Evolutionary conservation across 2,329 filamentous ascomycete species (phyloP).

Genomic region (Fusarium clavum): DNA sequence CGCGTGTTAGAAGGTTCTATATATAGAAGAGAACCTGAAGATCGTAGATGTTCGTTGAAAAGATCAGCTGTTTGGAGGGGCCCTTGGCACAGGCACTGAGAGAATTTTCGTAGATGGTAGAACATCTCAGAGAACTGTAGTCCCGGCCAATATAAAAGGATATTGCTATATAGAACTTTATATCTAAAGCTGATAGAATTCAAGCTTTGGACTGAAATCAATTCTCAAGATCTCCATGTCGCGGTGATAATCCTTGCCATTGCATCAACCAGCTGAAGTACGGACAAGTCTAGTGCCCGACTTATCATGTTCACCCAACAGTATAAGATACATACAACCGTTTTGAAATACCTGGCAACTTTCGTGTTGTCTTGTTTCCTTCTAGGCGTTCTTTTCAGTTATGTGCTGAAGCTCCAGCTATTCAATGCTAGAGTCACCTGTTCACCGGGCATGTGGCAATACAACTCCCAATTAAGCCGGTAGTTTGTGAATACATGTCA

Average conservation of each 20-base stretch:
- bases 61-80: background rate
- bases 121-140: background rate
- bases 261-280: background rate
- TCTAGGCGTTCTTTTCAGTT: no score
- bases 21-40: background rate
- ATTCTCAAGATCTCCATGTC: background rate
- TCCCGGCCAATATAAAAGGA: accelerated
- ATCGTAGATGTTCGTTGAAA: background rate
- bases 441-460: no score
- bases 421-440: no score
- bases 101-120: background rate
- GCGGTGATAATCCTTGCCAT: background rate
- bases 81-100: background rate
- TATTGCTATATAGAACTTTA: background rate
- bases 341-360: no score
- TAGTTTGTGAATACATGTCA: background rate
- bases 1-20: background rate
- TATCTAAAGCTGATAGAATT: background rate
- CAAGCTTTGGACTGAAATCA: background rate
- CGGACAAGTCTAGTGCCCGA: background rate
- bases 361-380: no score
- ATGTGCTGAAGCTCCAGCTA: accelerated
- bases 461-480: no score
- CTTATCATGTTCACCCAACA: no score
- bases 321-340: background rate